Conservation (phyloP, 441 rosid genomes). For the Croton laevigatus region DNA sequence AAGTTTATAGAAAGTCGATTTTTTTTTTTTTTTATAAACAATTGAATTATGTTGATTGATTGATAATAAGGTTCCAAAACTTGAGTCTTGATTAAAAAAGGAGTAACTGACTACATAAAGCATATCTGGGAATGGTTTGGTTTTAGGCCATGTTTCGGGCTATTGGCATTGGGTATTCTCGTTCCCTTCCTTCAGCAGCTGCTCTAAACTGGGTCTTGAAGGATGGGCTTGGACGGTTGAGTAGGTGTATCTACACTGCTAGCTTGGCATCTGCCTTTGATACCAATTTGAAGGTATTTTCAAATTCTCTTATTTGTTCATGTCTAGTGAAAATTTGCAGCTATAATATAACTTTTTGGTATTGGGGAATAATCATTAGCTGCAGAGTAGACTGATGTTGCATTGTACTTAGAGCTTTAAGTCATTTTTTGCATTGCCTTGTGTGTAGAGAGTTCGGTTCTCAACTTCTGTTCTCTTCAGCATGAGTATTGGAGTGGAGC, state of each 20-base stretch:
- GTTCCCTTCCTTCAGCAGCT: constrained; percentile 84
- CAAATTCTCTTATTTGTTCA: constrained; percentile 4
- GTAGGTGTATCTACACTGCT: constrained; percentile 93
- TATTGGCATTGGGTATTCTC: constrained; percentile 81
- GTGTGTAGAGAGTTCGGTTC: constrained; percentile 78
- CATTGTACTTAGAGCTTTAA: not conserved
- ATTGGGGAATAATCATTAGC: not conserved
- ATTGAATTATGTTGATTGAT: not conserved
- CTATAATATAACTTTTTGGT: constrained; percentile 11
- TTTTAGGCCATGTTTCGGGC: constrained; percentile 90
- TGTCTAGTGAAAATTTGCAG: constrained; percentile 5
- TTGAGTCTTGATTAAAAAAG: not conserved
- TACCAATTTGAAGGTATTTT: constrained; percentile 78
- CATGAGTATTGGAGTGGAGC: constrained; percentile 89
- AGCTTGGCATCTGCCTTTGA: constrained; percentile 87
- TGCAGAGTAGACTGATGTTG: not conserved
- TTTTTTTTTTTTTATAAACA: not conserved
- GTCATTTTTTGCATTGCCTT: constrained; percentile 16
- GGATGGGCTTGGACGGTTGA: constrained; percentile 86
- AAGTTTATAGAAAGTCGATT: not conserved
- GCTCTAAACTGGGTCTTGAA: constrained; percentile 92
- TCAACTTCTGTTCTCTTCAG: constrained; percentile 82
- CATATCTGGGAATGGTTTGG: constrained; percentile 16
- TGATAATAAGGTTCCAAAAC: not conserved
- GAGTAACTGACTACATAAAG: constrained; percentile 11